Percentiles rank a stretch among this genome's conserved stretches.
These are phyloP conservation scores for Cubamyces lactineus DNA, from an alignment of 768 basidiomycete species.

Conservation along the genomic window DNA sequence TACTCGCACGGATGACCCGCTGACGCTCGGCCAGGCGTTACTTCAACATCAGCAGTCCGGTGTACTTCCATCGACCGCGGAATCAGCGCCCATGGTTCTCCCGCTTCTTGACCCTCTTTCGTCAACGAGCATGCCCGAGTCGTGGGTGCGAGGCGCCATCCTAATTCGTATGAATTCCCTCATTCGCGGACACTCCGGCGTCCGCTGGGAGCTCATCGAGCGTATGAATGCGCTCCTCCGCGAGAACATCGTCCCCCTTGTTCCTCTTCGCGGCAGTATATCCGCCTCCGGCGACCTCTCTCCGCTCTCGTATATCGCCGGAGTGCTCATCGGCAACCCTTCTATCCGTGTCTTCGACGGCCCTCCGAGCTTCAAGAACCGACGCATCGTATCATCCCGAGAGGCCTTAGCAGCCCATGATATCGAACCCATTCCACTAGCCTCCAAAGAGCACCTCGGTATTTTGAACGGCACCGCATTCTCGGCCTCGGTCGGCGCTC, in stretches of 20 bases:
- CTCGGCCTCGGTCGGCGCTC: conserved; percentile 74
- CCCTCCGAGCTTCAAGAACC: conserved; percentile 49
- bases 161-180: conserved; percentile 88
- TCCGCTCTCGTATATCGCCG: conserved; percentile 84
- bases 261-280: conserved; percentile 85
- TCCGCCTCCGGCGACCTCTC: conserved; percentile 82
- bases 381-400: conserved; percentile 53
- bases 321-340: conserved; percentile 77
- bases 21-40: conserved; percentile 76
- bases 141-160: conserved; percentile 89
- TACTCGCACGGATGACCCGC: conserved; percentile 75
- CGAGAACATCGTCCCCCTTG: conserved; percentile 75
- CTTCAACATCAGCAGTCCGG: conserved; percentile 83
- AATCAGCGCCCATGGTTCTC: conserved; percentile 52
- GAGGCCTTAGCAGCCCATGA: conserved; percentile 62
- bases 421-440: conserved; percentile 66
- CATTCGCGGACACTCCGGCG: conserved; percentile 85
- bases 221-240: conserved; percentile 74
- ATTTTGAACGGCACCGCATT: conserved; percentile 87
- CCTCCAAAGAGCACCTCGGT: conserved; percentile 79
- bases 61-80: conserved; percentile 63
- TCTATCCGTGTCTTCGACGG: conserved; percentile 75
- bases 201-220: conserved; percentile 79
- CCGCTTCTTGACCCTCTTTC: conserved; percentile 73
- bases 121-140: conserved; percentile 77